These are phyloP conservation scores for Septoria linicola DNA, from an alignment of 2,329 filamentous ascomycete genomes.

Conservation along the genomic window DNA sequence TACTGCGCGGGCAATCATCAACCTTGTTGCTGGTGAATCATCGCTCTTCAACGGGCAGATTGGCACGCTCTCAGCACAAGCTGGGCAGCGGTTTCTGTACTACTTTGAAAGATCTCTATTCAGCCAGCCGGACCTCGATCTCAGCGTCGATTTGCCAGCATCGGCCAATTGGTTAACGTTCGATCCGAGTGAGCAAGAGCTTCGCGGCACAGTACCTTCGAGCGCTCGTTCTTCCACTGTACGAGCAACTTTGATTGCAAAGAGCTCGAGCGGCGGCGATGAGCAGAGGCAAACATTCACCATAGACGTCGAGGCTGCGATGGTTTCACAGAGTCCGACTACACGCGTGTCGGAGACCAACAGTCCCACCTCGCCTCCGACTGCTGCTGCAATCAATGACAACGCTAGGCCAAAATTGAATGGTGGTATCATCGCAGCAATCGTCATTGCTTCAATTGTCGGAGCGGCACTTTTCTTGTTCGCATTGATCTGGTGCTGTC, in stretches of 20 bases:
- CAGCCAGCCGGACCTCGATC: slow-evolving; percentile 40
- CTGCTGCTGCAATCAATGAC: neutral
- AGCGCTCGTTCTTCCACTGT: slow-evolving; percentile 42
- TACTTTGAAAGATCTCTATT: slow-evolving; percentile 48
- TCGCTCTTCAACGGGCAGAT: slow-evolving; percentile 48
- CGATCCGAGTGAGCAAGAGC: slow-evolving; percentile 44
- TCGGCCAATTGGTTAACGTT: slow-evolving; percentile 53
- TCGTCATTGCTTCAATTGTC: slow-evolving; percentile 37
- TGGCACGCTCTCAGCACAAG: slow-evolving; percentile 48
- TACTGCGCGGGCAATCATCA: slow-evolving; percentile 56
- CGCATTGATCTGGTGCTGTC: slow-evolving; percentile 30
- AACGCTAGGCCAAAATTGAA: slow-evolving; percentile 9
- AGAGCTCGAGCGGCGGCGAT: slow-evolving; percentile 27
- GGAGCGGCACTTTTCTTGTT: slow-evolving; percentile 27
- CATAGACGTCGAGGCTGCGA: slow-evolving; percentile 38
- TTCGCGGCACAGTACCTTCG: slow-evolving; percentile 52
- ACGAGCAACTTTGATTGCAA: slow-evolving; percentile 47
- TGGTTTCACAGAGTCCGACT: slow-evolving; percentile 16
- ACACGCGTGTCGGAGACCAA: slow-evolving; percentile 3
- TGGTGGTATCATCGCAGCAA: slow-evolving; percentile 36
- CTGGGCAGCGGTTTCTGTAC: slow-evolving; percentile 52
- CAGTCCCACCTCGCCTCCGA: slow-evolving; percentile 5
- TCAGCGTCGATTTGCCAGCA: slow-evolving; percentile 47
- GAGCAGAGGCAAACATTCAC: slow-evolving; percentile 47
- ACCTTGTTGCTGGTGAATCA: slow-evolving; percentile 36